Percentiles rank a stretch among this genome's conserved stretches.
phyloP scores from a whole-genome alignment of 257 asterid genomes.

The Nicotiana attenuata region DNA sequence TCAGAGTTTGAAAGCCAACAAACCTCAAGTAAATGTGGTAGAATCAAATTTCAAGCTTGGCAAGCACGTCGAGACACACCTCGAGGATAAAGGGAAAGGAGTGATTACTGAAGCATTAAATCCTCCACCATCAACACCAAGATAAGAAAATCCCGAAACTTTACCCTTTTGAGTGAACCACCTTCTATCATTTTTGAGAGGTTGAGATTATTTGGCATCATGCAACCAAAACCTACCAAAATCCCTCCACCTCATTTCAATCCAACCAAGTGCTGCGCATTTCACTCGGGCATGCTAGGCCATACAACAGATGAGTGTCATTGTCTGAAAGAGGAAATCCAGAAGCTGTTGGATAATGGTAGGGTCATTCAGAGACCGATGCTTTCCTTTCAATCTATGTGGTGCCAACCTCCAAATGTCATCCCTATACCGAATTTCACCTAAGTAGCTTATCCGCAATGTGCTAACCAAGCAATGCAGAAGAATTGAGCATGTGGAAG shows the following conservation, averaged over 20 bases:
- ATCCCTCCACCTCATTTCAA: background rate
- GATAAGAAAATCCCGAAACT: no score
- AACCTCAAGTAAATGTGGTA: no score
- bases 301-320: background rate
- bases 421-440: background rate
- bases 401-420: background rate
- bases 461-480: background rate
- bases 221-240: background rate
- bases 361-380: background rate
- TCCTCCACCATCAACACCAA: background rate
- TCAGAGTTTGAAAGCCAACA: no score
- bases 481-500: no score
- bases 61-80: background rate
- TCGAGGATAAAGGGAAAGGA: background rate
- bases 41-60: background rate
- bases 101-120: no score
- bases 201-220: background rate
- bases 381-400: background rate
- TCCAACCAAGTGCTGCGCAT: background rate
- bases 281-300: background rate
- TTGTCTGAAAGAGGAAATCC: no score
- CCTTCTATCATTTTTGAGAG: background rate
- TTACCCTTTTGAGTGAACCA: background rate
- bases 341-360: no score
- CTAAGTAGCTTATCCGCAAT: no score